Evolutionary conservation across 2,329 filamentous ascomycete species (phyloP).

Genomic region (Aspergillus nomiae): DNA sequence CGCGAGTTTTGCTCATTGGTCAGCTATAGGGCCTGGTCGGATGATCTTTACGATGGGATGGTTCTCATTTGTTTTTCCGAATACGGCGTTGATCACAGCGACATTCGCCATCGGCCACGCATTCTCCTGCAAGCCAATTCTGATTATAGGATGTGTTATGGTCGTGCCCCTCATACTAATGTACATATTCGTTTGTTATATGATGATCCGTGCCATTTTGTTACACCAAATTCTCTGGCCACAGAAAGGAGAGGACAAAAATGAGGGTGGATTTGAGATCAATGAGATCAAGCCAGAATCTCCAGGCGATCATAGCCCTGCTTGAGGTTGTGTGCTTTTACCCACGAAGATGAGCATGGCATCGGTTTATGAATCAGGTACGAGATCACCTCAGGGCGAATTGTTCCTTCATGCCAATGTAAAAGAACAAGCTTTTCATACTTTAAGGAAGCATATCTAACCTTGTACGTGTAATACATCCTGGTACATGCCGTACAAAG

Average conservation of each 20-base stretch:
- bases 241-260: slow-evolving; percentile 66
- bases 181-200: slow-evolving; percentile 68
- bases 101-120: slow-evolving; percentile 71
- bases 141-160: slow-evolving; percentile 69
- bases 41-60: slow-evolving; percentile 83
- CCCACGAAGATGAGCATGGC: neutral
- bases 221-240: slow-evolving; percentile 74
- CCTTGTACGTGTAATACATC: neutral
- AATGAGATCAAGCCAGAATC: slow-evolving; percentile 29
- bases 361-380: neutral
- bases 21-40: slow-evolving; percentile 60
- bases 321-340: slow-evolving; percentile 10
- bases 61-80: slow-evolving; percentile 82
- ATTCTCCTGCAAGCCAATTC: slow-evolving; percentile 61
- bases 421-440: neutral
- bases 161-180: slow-evolving; percentile 65
- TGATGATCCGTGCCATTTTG: slow-evolving; percentile 71
- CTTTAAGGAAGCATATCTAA: neutral
- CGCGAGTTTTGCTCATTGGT: slow-evolving; percentile 73
- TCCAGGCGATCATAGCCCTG: slow-evolving; percentile 17
- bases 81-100: slow-evolving; percentile 72
- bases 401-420: neutral
- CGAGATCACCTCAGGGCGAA: neutral
- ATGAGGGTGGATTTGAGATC: slow-evolving; percentile 61
- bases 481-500: neutral